Base-by-base conservation (phyloP, 495 filamentous ascomycete genomes). In the Aspergillus avenaceus region DNA sequence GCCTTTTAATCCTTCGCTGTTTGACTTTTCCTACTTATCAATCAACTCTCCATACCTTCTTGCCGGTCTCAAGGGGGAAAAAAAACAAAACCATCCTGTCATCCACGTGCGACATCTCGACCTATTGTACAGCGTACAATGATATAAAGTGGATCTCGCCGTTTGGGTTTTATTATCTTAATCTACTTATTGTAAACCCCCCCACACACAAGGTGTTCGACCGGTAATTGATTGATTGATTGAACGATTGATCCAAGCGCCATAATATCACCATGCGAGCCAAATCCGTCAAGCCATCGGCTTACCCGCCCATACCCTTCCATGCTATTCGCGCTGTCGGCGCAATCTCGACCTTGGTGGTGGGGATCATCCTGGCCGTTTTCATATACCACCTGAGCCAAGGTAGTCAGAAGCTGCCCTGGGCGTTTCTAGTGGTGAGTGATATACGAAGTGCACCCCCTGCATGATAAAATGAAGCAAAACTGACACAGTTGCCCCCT, bases 371-470 rank as follows among this genome's bases (percentile, higher is more conserved):
- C 31, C 77, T 86, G 57, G 68, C 66, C 40, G 80, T 80, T 53
- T 88, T 88, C 67, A 75, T 80, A 45, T 77, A 75, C 55, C 75
- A 84, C 52, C 74, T 87, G 25, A 71, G 73, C 41, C 53, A 66
- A 28, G 77, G 79, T 49, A 64, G 72, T 27, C 80, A 72, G 58
- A 68, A 70, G 43, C 65, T 83, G 4, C 84, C 84, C 11, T 86
- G 79, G 73, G 82, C 83, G 21, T 86, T 86, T 56, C 67, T 86
- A 16, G 63, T 85, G 44, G 83, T 86, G 73, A 50, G 77, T 51
- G 31, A 36, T 25, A 38, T 4, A 9, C 31, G 19, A 27, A 12
- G 25, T 47, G 31, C 18, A 37, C 21, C 41, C n/a, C 32, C 27
- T 28, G 23, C 8, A 52, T 27, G 7, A 47, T 24, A 21, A 58